Evolutionary conservation across 202 grass and related monocot species (phyloP), one percentile per base, ranked within the genome.

Genomic region (Carex sylvatica): DNA sequence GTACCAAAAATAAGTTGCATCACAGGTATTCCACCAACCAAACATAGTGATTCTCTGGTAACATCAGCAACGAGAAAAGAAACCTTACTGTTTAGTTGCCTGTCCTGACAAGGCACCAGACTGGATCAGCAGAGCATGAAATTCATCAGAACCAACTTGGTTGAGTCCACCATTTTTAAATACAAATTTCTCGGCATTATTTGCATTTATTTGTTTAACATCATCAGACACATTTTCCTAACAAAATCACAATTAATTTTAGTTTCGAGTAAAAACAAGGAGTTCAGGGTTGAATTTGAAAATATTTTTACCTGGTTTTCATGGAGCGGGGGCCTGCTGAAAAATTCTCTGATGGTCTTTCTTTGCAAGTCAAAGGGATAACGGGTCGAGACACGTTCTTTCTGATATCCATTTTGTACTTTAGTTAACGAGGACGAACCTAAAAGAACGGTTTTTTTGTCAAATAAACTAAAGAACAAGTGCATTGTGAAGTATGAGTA

Each of bases 331-430:
- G 82, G 81, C 18, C 84, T 61, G 54, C 96, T 86, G 68, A 93
- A 95, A 69, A 92, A 93, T 65, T 95, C 91, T 78, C 91, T 88
- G 59, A 84, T 89, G 60, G 78, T 92, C 71, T 87, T 90, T 64
- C 86, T 95, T 88, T 89, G 70, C 67, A 82, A 82, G 53, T 89
- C 84, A 90, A 92, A 93, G 70, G 96, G 92, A 88, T 93, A 99
- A 67, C 18, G 79, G 18, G 72, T 75, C 52, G 83, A 93, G 23
- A 95, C 74, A 76, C 83, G 85, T 78, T 65, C 85, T 87, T 72
- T 86, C 80, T 80, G 81, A 82, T 70, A 86, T 84, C 67, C 83
- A 77, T 88, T 86, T 82, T 90, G 74, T 90, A 72, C 86, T 89
- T 89, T 70, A 56, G 72, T 83, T 76, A 85, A 18, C 62, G 85